Base-by-base conservation (phyloP, 257 asterid genomes). In the Misopates orontium region DNA sequence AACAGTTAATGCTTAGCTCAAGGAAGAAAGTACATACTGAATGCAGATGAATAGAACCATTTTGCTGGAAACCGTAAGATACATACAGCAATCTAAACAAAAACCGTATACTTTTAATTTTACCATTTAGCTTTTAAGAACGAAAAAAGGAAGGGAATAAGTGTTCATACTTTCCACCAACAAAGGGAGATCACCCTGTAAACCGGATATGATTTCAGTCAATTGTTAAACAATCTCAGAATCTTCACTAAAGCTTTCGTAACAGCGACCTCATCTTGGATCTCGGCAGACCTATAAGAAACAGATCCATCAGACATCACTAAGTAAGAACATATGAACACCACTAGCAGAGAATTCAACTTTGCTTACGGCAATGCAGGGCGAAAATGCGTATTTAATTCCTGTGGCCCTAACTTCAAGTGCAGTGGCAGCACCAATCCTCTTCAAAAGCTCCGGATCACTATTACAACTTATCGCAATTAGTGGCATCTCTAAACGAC, bases 181-280 rank as follows among this genome's bases (percentile, higher is more conserved):
- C 91, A 58, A 78, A 87, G 95, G 92, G 59, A 74, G 66, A 73
- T 87, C 97, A 48, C 97, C 97, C 84, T 90, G 97, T 77, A 90
- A 60, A 22, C 97, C 97, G 14, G 97, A 89, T 28, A 90, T 90
- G 60, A 90, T 84, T 70, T 84, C 96, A 11, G 97, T 90, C 96
- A 90, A 78, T 18, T 64, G 59, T 62, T 78, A 90, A 59, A 90
- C 96, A 66, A 90, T 80, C 56, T 54, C 78, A 50, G 81, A 90
- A 64, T 90, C 97, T 78, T 90, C 97, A 36, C 97, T 90, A 19
- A 84, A 90, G 78, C 93, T 87, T 70, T 90, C 97, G 13, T 85
- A 90, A 71, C 97, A 90, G 0, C 97, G 91, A 6, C 97, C 97
- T 96, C 97, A 90, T 72, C 97, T 73, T 0, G 97, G 97, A 76